Conservation (phyloP, 2,329 filamentous ascomycete genomes). For the Colletotrichum tamarilloi region DNA sequence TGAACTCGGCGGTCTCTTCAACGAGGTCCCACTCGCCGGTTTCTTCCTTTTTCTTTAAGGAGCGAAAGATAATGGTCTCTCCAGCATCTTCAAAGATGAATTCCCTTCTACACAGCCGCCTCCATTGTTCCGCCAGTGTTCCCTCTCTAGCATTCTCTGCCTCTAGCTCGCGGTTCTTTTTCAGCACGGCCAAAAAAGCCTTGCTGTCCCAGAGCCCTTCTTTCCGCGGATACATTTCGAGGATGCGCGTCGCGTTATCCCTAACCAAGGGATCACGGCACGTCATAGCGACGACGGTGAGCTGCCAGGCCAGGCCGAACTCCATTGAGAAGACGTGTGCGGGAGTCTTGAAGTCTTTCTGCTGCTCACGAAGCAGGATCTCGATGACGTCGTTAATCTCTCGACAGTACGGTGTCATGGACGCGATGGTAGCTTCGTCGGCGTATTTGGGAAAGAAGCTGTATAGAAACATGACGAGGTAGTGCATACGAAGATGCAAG, state of each 20-base stretch:
- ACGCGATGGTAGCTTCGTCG: conserved; percentile 47
- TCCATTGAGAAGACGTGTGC: conserved; percentile 56
- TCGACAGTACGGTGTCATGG: conserved; percentile 54
- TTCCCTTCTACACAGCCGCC: conserved; percentile 51
- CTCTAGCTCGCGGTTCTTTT: conserved; percentile 51
- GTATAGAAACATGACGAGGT: conserved; percentile 54
- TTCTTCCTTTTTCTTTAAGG: conserved; percentile 43
- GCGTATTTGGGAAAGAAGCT: conserved; percentile 51
- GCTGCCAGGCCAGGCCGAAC: conserved; percentile 57
- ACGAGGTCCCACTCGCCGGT: conserved; percentile 50
- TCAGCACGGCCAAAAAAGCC: conserved; percentile 51
- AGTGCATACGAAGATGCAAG: conserved; percentile 54
- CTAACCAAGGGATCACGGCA: conserved; percentile 52
- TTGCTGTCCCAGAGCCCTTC: conserved; percentile 57
- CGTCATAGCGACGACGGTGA: conserved; percentile 54
- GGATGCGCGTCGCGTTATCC: conserved; percentile 52
- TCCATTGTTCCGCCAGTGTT: conserved; percentile 50
- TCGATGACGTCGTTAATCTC: conserved; percentile 53
- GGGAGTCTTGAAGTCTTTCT: conserved; percentile 23
- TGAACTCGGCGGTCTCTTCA: conserved; percentile 49
- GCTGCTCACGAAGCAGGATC: conserved; percentile 46
- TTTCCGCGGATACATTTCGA: conserved; percentile 53
- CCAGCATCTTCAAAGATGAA: conserved; percentile 51
- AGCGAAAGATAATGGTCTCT: conserved; percentile 48
- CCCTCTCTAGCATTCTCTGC: conserved; percentile 45